Evolutionary conservation across 768 basidiomycete genomes (phyloP).

Genomic region (Pleurotus ostreatus): DNA sequence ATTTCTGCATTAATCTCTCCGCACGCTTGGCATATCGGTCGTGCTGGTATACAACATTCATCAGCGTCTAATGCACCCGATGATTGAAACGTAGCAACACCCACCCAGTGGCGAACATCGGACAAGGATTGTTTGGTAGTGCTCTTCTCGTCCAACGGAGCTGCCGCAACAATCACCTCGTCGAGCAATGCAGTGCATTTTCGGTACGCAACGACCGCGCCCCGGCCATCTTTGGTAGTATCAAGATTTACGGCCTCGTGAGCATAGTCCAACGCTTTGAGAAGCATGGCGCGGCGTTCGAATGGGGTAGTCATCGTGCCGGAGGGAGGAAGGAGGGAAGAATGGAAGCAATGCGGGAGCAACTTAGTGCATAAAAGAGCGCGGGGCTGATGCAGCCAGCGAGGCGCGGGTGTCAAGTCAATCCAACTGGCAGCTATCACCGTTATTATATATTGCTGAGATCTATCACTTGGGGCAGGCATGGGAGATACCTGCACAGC

Average conservation of each 20-base stretch:
- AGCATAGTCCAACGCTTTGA: slow-evolving; percentile 2
- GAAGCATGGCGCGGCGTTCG: slow-evolving; percentile 2
- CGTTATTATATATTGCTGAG: background rate
- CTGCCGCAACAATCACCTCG: background rate
- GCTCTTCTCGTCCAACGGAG: background rate
- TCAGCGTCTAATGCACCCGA: too few relatives aligned
- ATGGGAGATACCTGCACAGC: background rate
- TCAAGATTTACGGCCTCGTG: slow-evolving; percentile 6
- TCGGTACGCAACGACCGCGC: slow-evolving; percentile 1
- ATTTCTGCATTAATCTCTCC: background rate
- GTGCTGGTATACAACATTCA: background rate
- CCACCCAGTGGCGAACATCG: slow-evolving; percentile 1
- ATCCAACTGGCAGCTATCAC: background rate
- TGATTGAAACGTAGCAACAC: background rate
- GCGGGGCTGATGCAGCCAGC: too few relatives aligned
- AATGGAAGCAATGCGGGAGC: background rate
- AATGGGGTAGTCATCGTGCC: background rate
- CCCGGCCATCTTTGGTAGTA: background rate
- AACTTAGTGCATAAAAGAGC: too few relatives aligned
- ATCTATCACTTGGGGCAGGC: background rate
- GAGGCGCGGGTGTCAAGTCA: too few relatives aligned
- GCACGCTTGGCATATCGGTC: slow-evolving; percentile 2
- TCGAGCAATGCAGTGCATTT: background rate
- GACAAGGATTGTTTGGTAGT: slow-evolving; percentile 3
- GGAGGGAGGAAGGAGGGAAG: background rate